A percentile compares a stretch with the other conserved stretches of the same genome.
Evolutionary conservation across 768 basidiomycete species (phyloP).

Genomic region (Hemileccinum impolitum): DNA sequence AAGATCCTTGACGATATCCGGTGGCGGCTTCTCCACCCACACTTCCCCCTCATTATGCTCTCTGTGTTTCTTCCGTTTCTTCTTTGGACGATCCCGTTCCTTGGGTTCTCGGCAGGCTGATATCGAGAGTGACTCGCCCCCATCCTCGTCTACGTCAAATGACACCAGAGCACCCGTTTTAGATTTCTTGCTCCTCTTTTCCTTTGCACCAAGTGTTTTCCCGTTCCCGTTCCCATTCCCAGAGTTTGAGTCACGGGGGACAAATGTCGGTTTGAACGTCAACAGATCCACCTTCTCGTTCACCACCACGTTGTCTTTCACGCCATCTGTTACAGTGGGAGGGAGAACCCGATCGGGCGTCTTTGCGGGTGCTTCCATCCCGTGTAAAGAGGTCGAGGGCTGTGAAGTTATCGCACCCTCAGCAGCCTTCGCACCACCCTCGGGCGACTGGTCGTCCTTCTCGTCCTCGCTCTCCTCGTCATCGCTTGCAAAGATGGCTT

Average conservation of each 20-base stretch:
- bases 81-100: slow-evolving; percentile 37
- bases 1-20: slow-evolving; percentile 45
- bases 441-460: slow-evolving; percentile 23
- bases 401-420: slow-evolving; percentile 6
- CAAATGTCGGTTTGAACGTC: slow-evolving; percentile 90
- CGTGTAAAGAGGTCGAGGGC: slow-evolving; percentile 9
- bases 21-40: slow-evolving; percentile 67
- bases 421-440: not conserved
- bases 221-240: slow-evolving; percentile 25
- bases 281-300: slow-evolving; percentile 46
- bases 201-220: slow-evolving; percentile 43
- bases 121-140: slow-evolving; percentile 35
- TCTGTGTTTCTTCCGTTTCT: slow-evolving; percentile 39
- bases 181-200: slow-evolving; percentile 47
- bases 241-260: slow-evolving; percentile 41
- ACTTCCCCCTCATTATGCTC: slow-evolving; percentile 51
- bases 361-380: not conserved
- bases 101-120: slow-evolving; percentile 31
- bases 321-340: not conserved
- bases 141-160: slow-evolving; percentile 73
- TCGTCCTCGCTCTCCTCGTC: slow-evolving; percentile 85
- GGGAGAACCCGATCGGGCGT: not conserved
- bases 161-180: slow-evolving; percentile 56
- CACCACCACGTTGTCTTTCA: not conserved
- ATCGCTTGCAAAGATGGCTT: slow-evolving; percentile 96